These are phyloP conservation scores for Paramecium caudatum DNA, from an alignment of 73 alveolate genomes.

Conservation along the genomic window DNA sequence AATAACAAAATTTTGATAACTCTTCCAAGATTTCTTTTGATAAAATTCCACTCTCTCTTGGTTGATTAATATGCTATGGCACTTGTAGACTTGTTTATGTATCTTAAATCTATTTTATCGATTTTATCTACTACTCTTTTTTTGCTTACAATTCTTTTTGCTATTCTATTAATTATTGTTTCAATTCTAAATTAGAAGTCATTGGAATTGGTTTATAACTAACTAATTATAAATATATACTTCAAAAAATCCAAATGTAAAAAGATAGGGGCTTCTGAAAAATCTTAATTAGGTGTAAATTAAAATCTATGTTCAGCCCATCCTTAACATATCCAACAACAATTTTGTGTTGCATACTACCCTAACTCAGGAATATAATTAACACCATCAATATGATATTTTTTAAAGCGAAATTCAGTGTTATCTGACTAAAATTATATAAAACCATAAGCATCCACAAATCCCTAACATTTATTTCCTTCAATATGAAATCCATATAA, in stretches of 20 bases:
- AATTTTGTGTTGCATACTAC: neutral
- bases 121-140: neutral
- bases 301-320: conserved; percentile 39
- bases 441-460: conserved; percentile 57
- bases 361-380: neutral
- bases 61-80: neutral
- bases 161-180: neutral
- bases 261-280: neutral
- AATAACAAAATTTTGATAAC: conserved; percentile 34
- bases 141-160: neutral
- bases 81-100: neutral
- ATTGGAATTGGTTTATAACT: conserved; percentile 65
- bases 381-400: conserved; percentile 48
- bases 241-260: conserved; percentile 58
- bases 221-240: neutral
- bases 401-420: neutral
- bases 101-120: neutral
- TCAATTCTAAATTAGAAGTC: conserved; percentile 41
- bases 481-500: conserved; percentile 55
- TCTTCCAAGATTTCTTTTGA: conserved; percentile 29
- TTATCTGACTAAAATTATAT: conserved; percentile 34
- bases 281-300: conserved; percentile 2
- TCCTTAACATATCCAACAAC: conserved; percentile 70
- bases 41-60: neutral
- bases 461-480: conserved; percentile 54